Conservation (phyloP, 768 basidiomycete species). For the Dentipellis sp. region DNA sequence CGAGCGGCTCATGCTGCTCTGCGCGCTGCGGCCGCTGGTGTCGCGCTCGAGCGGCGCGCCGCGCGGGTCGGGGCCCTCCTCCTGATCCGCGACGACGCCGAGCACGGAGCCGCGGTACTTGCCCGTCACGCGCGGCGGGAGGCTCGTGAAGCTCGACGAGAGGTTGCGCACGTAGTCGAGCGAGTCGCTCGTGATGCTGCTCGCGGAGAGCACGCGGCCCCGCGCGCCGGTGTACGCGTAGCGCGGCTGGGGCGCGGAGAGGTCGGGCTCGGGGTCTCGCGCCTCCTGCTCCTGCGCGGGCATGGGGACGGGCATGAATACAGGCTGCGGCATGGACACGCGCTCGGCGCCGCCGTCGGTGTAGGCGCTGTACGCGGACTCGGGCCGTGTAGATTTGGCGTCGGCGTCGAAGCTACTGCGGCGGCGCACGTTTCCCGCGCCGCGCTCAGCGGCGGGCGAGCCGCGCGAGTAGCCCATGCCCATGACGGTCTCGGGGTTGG, state of each 20-base stretch:
- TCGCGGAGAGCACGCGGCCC: not conserved
- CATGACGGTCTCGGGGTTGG: constrained; percentile 1
- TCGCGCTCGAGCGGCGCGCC: not conserved
- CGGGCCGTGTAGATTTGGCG: no score
- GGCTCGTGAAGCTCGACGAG: not conserved
- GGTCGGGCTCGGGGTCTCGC: not conserved
- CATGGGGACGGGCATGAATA: not conserved
- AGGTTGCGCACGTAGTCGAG: not conserved
- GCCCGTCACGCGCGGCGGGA: constrained; percentile 1
- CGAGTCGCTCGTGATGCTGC: constrained; percentile 3
- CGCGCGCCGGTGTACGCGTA: not conserved
- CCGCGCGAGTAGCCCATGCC: not conserved
- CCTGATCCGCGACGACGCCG: not conserved
- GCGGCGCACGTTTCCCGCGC: not conserved
- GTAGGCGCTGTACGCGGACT: no score
- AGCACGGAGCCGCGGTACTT: not conserved
- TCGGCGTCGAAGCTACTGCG: not conserved
- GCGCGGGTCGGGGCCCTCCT: not conserved
- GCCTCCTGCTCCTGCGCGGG: not conserved
- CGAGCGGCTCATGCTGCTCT: not conserved
- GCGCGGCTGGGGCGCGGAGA: not conserved
- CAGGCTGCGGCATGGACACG: no score
- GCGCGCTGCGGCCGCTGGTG: not conserved
- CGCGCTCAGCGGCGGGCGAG: not conserved
- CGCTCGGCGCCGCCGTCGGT: no score